Conservation (phyloP, 1,284 basidiomycete species). For the Melampsora occidentalis region DNA sequence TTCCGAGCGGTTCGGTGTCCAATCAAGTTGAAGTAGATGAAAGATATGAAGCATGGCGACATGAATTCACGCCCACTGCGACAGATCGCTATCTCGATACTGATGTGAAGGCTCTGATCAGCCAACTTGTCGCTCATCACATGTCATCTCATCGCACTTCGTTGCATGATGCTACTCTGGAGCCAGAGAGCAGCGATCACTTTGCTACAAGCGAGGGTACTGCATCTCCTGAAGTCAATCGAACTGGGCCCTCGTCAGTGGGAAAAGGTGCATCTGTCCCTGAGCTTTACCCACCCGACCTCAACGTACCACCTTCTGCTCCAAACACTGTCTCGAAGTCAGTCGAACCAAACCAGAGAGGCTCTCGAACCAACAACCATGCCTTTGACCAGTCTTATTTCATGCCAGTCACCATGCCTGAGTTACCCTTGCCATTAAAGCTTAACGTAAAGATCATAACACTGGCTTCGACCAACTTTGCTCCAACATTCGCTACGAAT, state of each 20-base stretch:
- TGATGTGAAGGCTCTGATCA: constrained; percentile 23
- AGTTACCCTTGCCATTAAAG: constrained; percentile 45
- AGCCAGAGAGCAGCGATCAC: too few species aligned
- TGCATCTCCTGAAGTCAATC: neutral
- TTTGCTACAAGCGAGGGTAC: neutral
- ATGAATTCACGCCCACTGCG: constrained; percentile 49
- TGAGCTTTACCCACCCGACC: neutral
- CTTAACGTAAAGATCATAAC: constrained; percentile 45
- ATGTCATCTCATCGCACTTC: constrained; percentile 8
- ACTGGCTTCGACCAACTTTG: constrained; percentile 44
- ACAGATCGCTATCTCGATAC: constrained; percentile 39
- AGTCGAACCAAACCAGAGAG: constrained; percentile 9
- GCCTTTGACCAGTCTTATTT: constrained; percentile 23
- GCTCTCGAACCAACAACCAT: constrained; percentile 8
- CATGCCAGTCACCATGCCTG: constrained; percentile 29
- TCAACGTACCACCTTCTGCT: neutral
- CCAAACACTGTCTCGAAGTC: neutral
- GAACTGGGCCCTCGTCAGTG: neutral
- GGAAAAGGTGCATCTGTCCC: neutral
- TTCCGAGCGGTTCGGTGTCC: neutral
- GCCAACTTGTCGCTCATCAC: constrained; percentile 21
- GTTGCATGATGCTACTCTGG: neutral
- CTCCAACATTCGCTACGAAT: constrained; percentile 55
- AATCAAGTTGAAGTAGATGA: constrained; percentile 45
- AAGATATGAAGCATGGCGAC: constrained; percentile 50